These are phyloP conservation scores for Baudoinia panamericana DNA, from an alignment of 495 filamentous ascomycete genomes.

Conservation along the genomic window DNA sequence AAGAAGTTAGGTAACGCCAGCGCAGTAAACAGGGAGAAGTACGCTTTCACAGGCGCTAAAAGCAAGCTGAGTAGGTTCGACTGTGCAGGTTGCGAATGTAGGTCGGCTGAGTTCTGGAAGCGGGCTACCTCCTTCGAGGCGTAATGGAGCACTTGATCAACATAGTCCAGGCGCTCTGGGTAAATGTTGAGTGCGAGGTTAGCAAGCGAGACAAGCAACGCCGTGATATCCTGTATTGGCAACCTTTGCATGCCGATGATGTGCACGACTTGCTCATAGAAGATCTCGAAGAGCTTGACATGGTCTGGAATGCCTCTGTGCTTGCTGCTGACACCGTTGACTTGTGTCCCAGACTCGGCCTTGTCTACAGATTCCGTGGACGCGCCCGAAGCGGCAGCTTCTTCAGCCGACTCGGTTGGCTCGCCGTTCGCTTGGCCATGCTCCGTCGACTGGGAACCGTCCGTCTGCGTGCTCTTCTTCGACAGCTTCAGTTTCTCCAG, in stretches of 20 bases:
- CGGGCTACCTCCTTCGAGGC: slow-evolving; percentile 79
- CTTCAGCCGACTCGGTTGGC: slow-evolving; percentile 27
- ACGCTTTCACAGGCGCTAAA: slow-evolving; percentile 74
- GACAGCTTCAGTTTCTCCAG: slow-evolving; percentile 63
- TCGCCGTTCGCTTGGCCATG: slow-evolving; percentile 25
- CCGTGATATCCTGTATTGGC: slow-evolving; percentile 88
- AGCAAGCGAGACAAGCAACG: slow-evolving; percentile 75
- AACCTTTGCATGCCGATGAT: slow-evolving; percentile 81
- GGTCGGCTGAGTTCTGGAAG: slow-evolving; percentile 81
- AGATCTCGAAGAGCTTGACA: slow-evolving; percentile 90
- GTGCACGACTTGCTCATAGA: slow-evolving; percentile 90
- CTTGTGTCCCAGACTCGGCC: slow-evolving; percentile 17
- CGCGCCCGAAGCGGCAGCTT: slow-evolving; percentile 33
- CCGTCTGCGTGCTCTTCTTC: slow-evolving; percentile 37
- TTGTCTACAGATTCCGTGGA: slow-evolving; percentile 25
- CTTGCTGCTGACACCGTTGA: slow-evolving; percentile 36
- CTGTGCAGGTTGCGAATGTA: slow-evolving; percentile 78
- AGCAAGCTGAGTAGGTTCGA: slow-evolving; percentile 79
- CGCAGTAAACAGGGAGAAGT: slow-evolving; percentile 86
- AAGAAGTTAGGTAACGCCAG: slow-evolving; percentile 82
- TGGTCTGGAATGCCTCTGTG: slow-evolving; percentile 63
- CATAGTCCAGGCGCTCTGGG: slow-evolving; percentile 81
- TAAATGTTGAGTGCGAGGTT: slow-evolving; percentile 95
- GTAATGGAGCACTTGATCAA: slow-evolving; percentile 85
- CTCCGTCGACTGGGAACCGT: slow-evolving; percentile 2